These are phyloP conservation scores for Mesostigma viride DNA, from an alignment of 139 green algal species.

Conservation along the genomic window DNA sequence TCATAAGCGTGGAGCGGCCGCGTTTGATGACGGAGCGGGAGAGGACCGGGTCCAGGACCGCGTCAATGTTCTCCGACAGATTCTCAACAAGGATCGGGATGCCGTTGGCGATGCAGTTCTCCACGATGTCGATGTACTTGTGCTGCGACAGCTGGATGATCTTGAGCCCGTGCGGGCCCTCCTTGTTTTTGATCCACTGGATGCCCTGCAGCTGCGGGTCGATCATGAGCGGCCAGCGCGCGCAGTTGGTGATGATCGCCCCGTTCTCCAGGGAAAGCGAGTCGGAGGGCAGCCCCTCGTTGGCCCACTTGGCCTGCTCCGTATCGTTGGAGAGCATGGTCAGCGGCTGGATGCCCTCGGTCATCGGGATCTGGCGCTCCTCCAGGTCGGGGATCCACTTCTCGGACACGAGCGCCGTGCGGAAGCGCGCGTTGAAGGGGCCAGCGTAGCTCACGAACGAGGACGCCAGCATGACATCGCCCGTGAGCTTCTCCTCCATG, in stretches of 20 bases:
- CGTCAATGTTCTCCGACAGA: constrained; percentile 67
- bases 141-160: constrained; percentile 69
- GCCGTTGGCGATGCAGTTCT: constrained; percentile 69
- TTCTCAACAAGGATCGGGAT: constrained; percentile 80
- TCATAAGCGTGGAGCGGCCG: constrained; percentile 59
- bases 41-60: constrained; percentile 73
- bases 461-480: constrained; percentile 66
- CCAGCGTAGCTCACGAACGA: constrained; percentile 78
- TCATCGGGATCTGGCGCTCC: constrained; percentile 55
- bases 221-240: constrained; percentile 72
- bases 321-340: constrained; percentile 52
- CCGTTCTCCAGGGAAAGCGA: constrained; percentile 73
- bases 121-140: constrained; percentile 72
- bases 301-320: constrained; percentile 57
- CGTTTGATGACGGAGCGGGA: constrained; percentile 27
- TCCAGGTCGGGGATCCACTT: constrained; percentile 68
- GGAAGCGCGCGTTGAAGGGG: constrained; percentile 70
- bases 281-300: constrained; percentile 74
- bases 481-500: constrained; percentile 47
- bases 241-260: constrained; percentile 64
- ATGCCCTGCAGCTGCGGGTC: constrained; percentile 80
- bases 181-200: constrained; percentile 68
- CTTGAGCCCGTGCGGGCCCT: constrained; percentile 56
- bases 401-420: constrained; percentile 48
- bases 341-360: constrained; percentile 28